phyloP scores from a whole-genome alignment of 2,329 filamentous ascomycete genomes.

The Arthrobotrys iridis region DNA sequence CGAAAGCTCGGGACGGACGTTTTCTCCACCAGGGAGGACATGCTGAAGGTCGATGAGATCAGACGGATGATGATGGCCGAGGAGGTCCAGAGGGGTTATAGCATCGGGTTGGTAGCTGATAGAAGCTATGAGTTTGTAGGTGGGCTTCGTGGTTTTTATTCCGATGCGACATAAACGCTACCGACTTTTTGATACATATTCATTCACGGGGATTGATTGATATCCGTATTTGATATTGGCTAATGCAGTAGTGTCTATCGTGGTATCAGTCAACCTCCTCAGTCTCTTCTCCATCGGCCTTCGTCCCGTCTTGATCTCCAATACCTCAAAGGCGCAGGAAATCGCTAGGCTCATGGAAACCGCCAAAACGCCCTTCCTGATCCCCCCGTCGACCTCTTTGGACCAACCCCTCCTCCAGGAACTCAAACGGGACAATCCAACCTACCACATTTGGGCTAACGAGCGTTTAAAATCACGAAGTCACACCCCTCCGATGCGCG shows the following conservation, averaged over 20 bases:
- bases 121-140: slow-evolving; percentile 54
- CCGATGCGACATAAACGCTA: too few species aligned
- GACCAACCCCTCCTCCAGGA: background rate
- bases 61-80: background rate
- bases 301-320: slow-evolving; percentile 32
- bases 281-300: slow-evolving; percentile 25
- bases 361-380: background rate
- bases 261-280: slow-evolving; percentile 36
- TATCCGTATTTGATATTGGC: background rate
- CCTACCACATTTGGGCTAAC: background rate
- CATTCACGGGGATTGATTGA: background rate
- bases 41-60: background rate
- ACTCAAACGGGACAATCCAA: background rate
- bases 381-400: slow-evolving; percentile 6
- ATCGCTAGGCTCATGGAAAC: slow-evolving; percentile 17
- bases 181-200: too few species aligned
- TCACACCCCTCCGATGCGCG: background rate
- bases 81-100: background rate
- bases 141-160: slow-evolving; percentile 29
- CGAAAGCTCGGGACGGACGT: slow-evolving; percentile 17
- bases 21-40: background rate
- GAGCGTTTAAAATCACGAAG: background rate
- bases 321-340: slow-evolving; percentile 18
- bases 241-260: background rate
- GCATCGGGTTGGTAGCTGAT: slow-evolving; percentile 37